Percentiles rank a stretch among this genome's conserved stretches.
phyloP scores from a whole-genome alignment of 805 yeast genomes.

The Saccharomycopsis fibuligera region DNA sequence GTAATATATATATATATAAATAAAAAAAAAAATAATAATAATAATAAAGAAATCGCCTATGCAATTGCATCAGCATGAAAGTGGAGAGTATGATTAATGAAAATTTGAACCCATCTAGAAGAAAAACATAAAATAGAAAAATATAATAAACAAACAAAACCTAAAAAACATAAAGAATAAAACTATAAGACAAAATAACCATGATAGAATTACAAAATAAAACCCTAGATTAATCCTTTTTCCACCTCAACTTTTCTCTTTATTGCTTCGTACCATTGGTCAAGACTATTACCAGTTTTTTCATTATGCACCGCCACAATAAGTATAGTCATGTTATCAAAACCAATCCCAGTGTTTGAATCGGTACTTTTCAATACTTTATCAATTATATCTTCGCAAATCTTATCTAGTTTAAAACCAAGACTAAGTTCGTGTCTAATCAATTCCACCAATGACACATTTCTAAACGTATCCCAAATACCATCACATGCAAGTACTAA shows the following conservation, averaged over 20 bases:
- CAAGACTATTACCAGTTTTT: constrained; percentile 35
- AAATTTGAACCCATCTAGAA: no score
- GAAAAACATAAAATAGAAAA: no score
- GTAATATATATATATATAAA: no score
- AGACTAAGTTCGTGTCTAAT: constrained; percentile 52
- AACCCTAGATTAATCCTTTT: constrained; percentile 4
- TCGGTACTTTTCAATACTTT: constrained; percentile 66
- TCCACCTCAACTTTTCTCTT: constrained; percentile 29
- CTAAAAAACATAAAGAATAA: neutral
- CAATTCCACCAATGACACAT: constrained; percentile 44
- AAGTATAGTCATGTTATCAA: constrained; percentile 76
- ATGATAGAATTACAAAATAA: neutral
- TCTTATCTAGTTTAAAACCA: constrained; percentile 54
- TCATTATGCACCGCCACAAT: constrained; percentile 54
- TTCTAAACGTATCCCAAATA: constrained; percentile 68
- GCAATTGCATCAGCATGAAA: no score
- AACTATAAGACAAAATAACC: neutral
- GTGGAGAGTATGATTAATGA: no score
- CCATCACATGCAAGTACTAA: constrained; percentile 77
- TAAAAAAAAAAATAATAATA: no score
- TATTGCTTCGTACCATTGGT: constrained; percentile 55
- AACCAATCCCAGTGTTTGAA: constrained; percentile 71
- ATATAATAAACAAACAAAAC: neutral
- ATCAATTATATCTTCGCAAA: constrained; percentile 53
- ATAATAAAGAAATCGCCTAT: no score